These are phyloP conservation scores for Colletotrichum sp. DNA, from an alignment of 2,329 filamentous ascomycete genomes.

Conservation along the genomic window DNA sequence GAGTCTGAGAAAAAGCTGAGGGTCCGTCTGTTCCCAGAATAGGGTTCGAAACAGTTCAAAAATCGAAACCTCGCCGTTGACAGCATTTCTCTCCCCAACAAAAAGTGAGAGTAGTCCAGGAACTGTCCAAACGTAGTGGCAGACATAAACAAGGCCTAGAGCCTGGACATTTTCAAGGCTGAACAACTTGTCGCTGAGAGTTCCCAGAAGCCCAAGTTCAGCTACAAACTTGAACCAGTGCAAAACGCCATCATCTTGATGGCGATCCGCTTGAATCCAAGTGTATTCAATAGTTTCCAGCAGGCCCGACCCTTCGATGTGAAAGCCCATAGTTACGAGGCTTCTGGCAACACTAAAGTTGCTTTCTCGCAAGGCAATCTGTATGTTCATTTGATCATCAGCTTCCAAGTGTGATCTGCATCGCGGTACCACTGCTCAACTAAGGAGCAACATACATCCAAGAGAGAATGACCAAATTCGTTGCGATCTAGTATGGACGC, in stretches of 20 bases:
- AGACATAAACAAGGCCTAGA: no score
- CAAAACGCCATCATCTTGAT: background rate
- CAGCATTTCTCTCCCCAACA: rapidly evolving
- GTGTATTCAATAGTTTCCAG: background rate
- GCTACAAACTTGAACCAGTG: background rate
- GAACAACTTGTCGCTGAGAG: background rate
- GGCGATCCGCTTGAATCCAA: no score
- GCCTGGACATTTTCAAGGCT: no score
- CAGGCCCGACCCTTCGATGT: background rate
- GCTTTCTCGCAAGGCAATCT: background rate
- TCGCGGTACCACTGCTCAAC: no score
- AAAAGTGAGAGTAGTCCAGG: background rate
- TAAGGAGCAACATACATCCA: background rate
- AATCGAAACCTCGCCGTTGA: rapidly evolving
- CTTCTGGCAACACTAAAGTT: background rate
- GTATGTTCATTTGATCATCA: background rate
- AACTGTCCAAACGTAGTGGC: background rate
- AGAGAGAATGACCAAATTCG: background rate
- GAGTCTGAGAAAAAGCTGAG: background rate
- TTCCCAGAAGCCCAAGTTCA: background rate
- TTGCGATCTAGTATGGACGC: background rate
- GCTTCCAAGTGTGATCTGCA: background rate
- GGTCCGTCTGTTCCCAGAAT: rapidly evolving
- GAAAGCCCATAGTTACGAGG: rapidly evolving
- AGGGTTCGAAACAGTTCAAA: background rate